Base-by-base conservation (phyloP, 129 eudicot species). In the Flaveria sonorensis region DNA sequence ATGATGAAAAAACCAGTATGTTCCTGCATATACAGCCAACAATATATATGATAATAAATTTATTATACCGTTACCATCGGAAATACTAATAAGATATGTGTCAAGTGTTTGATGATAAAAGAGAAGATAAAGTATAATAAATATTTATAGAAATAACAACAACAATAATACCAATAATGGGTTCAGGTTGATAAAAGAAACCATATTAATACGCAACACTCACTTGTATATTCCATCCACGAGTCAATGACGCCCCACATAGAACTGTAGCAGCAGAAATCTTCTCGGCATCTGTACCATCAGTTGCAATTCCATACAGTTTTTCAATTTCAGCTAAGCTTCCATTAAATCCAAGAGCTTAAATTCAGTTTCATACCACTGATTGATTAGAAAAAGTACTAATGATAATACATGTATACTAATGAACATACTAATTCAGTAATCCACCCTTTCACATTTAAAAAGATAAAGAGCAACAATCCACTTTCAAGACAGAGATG, bases 151-250 rank as follows among this genome's bases (percentile, higher is more conserved):
- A 26, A 30, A 12, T 6, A 30, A 62, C 18, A 62, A 28, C 9
- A 28, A 2, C 4, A 26, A 14, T 16, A 32, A 64, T 64, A 28
- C 30, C 14, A 8, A 50, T 24, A 36, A 64, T 28, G 53, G 70
- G 57, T 5, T 32, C 51, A 46, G 21, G 5, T 47, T 47, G 63
- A 40, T 26, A 10, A 18, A 46, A 8, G 7, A 21, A 42, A 74
- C 39, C 32, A 46, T 7, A 50, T 48, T 63, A 56, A 51, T 9
- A 72, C 48, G 64, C 48, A 75, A 45, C 19, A 48, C 55, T 51
- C 77, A 89, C 99, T 90, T 94, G 99, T 57, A 94, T 83, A 75
- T 89, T 94, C 99, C 99, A 94, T 70, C 99, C 99, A 65, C 99
- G 99, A 85, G 81, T 73, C 74, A 91, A 79, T 70, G 99, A 91